A percentile compares a stretch with the other conserved stretches of the same genome.
phyloP scores from a whole-genome alignment of 23 red algal genomes.

The Gracilariopsis chorda region DNA sequence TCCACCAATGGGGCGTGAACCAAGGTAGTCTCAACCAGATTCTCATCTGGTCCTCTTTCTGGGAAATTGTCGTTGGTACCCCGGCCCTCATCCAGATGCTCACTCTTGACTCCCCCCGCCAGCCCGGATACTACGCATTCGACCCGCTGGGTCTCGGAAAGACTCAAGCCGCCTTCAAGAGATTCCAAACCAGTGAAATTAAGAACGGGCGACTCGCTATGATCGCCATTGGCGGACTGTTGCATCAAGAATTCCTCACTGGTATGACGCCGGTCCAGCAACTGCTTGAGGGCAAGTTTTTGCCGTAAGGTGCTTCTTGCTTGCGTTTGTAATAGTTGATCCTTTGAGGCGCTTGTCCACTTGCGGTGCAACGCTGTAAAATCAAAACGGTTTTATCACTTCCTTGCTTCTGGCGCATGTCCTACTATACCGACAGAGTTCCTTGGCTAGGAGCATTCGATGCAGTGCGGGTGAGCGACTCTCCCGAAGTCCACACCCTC shows the following conservation, averaged over 20 bases:
- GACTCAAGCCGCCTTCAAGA: conserved; percentile 54
- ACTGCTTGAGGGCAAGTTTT: conserved; percentile 59
- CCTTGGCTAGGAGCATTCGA: no score
- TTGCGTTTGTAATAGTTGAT: neutral
- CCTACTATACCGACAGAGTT: no score
- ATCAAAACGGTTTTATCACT: no score
- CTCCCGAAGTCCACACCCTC: no score
- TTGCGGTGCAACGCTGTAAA: no score
- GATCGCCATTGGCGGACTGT: conserved; percentile 89
- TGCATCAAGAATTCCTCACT: conserved; percentile 88
- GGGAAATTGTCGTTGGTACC: conserved; percentile 84
- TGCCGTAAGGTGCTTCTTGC: conserved; percentile 32
- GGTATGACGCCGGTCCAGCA: conserved; percentile 65
- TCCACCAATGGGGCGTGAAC: conserved; percentile 88
- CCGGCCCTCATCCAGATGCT: conserved; percentile 90
- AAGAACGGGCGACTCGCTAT: conserved; percentile 87
- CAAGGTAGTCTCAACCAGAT: conserved; percentile 87
- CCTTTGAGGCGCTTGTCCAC: no score
- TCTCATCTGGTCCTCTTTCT: conserved; percentile 82
- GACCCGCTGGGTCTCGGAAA: conserved; percentile 84
- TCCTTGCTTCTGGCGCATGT: no score
- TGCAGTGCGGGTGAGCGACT: no score
- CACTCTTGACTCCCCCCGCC: conserved; percentile 50
- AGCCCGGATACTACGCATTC: conserved; percentile 80
- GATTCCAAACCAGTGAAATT: conserved; percentile 70